Conservation (phyloP, 2,329 filamentous ascomycete genomes). For the Phialophora verrucosa region DNA sequence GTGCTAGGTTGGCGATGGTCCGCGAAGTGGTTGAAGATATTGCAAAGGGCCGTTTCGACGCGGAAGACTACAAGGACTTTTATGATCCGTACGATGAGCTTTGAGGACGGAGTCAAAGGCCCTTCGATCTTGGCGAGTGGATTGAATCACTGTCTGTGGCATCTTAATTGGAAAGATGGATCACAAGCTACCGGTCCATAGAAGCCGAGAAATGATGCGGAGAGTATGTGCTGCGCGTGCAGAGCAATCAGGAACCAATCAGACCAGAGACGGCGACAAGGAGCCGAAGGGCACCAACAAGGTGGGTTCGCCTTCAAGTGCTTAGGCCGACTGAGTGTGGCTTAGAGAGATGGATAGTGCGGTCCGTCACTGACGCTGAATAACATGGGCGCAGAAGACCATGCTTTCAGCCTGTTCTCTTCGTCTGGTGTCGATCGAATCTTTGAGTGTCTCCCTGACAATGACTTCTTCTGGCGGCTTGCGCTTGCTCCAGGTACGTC, state of each 20-base stretch:
- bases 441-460: no score
- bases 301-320: background rate
- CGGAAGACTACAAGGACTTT: background rate
- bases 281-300: background rate
- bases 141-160: background rate
- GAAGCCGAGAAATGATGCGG: background rate
- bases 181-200: background rate
- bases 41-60: background rate
- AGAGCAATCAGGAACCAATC: background rate
- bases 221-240: background rate
- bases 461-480: no score
- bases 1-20: background rate
- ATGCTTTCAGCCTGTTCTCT: background rate
- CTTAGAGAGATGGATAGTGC: background rate
- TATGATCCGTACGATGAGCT: conserved; percentile 1
- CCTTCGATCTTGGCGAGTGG: background rate
- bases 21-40: background rate
- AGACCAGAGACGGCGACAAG: background rate
- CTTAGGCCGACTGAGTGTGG: background rate
- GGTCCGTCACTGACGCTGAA: background rate
- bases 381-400: background rate
- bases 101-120: background rate
- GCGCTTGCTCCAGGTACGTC: no score
- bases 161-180: background rate
- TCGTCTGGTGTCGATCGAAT: no score